Conservation (phyloP, 2,329 filamentous ascomycete species). For the Colletotrichum sp. region DNA sequence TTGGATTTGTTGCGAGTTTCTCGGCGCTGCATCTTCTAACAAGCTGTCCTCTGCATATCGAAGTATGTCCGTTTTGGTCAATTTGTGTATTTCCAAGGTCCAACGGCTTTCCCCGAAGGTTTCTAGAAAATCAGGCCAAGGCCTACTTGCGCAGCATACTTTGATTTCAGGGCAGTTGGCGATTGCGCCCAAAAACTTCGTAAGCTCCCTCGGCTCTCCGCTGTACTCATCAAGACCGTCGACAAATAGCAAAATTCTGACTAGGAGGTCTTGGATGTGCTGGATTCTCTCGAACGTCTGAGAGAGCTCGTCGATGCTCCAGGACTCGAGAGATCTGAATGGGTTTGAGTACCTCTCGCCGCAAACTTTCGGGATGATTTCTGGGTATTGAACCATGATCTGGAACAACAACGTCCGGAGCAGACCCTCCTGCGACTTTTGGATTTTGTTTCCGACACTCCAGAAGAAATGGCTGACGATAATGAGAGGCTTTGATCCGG, state of each 20-base stretch:
- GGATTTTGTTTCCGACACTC: constrained; percentile 39
- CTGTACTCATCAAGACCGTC: constrained; percentile 40
- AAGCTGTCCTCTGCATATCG: too few relatives aligned
- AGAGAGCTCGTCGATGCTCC: constrained; percentile 33
- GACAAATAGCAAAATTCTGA: constrained; percentile 26
- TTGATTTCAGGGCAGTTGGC: constrained; percentile 29
- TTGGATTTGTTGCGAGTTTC: too few relatives aligned
- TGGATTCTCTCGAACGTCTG: constrained; percentile 19
- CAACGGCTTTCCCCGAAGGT: constrained; percentile 24
- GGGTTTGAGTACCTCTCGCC: background rate
- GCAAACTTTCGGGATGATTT: background rate
- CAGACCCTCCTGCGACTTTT: constrained; percentile 46
- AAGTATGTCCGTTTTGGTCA: too few relatives aligned
- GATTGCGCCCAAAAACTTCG: constrained; percentile 29
- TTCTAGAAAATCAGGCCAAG: constrained; percentile 30
- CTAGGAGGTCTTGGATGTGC: too few relatives aligned
- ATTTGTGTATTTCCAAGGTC: too few relatives aligned
- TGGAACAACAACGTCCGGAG: constrained; percentile 28
- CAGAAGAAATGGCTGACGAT: constrained; percentile 46
- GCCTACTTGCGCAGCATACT: constrained; percentile 37
- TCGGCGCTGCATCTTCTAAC: too few relatives aligned
- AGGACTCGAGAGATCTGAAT: constrained; percentile 8
- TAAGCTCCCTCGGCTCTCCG: constrained; percentile 30
- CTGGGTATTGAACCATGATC: background rate
- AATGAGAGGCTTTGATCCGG: constrained; percentile 28